Evolutionary conservation across 495 filamentous ascomycete species (phyloP).

Genomic region (Neurospora hispaniola): DNA sequence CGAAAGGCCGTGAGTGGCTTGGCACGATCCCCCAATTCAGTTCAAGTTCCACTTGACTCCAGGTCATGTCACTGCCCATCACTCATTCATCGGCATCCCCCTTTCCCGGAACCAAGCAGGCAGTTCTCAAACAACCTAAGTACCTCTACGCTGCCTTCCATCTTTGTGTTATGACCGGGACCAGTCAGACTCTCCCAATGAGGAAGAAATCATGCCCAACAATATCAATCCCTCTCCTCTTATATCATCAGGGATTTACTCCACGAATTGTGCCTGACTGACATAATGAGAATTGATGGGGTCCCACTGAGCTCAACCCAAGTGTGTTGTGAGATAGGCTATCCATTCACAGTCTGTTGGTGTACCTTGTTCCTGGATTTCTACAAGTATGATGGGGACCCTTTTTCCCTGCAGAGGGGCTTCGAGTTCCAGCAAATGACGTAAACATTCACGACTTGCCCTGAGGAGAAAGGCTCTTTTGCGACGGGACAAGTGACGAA

Average conservation of each 20-base stretch:
- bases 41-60: not conserved
- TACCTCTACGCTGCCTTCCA: not conserved
- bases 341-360: not conserved
- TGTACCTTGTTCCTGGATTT: not conserved
- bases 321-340: not conserved
- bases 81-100: not conserved
- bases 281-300: not conserved
- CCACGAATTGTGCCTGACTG: not conserved
- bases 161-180: not conserved
- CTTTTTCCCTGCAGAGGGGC: not conserved
- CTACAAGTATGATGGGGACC: not conserved
- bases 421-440: not conserved
- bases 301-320: not conserved
- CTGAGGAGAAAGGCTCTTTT: not conserved
- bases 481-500: not conserved
- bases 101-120: not conserved
- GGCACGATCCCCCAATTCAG: not conserved
- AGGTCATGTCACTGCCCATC: not conserved
- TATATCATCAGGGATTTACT: not conserved
- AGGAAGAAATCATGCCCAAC: not conserved
- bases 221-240: no score
- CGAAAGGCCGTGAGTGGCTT: not conserved
- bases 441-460: not conserved
- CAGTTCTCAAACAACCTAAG: not conserved
- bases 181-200: not conserved